Conservation (phyloP, 495 filamentous ascomycete species). For the Friedmanniomyces simplex region DNA sequence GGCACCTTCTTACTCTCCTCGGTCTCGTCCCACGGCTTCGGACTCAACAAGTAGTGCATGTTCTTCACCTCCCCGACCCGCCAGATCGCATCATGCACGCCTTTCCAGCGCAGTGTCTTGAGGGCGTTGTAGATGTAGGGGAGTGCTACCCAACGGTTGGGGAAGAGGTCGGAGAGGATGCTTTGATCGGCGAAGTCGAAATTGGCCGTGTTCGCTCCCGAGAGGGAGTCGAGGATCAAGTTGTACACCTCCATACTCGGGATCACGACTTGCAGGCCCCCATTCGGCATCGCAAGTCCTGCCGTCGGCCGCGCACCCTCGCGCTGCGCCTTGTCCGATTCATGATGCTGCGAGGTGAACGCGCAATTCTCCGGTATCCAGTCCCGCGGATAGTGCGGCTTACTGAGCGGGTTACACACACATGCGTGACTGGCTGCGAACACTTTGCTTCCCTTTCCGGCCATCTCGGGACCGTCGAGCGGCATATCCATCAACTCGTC, state of each 20-base stretch:
- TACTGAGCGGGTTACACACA: constrained; percentile 68
- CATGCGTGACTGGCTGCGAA: constrained; percentile 72
- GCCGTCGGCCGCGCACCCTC: constrained; percentile 40
- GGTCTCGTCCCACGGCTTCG: constrained; percentile 70
- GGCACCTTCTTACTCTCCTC: constrained; percentile 25
- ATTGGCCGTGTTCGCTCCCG: constrained; percentile 32
- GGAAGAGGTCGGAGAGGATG: constrained; percentile 56
- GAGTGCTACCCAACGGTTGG: constrained; percentile 58
- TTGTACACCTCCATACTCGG: constrained; percentile 47
- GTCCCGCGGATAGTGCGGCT: constrained; percentile 60
- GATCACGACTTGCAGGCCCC: constrained; percentile 62
- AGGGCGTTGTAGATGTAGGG: constrained; percentile 76
- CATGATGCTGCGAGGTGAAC: constrained; percentile 57
- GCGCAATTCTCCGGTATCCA: constrained; percentile 70
- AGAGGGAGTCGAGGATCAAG: constrained; percentile 43
- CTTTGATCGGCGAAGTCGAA: constrained; percentile 73
- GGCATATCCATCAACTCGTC: constrained; percentile 73
- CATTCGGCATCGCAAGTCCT: constrained; percentile 59
- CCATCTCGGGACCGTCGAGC: constrained; percentile 46
- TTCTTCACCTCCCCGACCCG: constrained; percentile 65
- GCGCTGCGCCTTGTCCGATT: constrained; percentile 47
- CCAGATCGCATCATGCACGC: constrained; percentile 65
- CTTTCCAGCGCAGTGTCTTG: constrained; percentile 60
- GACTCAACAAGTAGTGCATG: constrained; percentile 67
- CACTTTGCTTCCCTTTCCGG: constrained; percentile 45